These are phyloP conservation scores for Skeletonema marinoi DNA, from an alignment of 108 stramenopile genomes.

Conservation along the genomic window DNA sequence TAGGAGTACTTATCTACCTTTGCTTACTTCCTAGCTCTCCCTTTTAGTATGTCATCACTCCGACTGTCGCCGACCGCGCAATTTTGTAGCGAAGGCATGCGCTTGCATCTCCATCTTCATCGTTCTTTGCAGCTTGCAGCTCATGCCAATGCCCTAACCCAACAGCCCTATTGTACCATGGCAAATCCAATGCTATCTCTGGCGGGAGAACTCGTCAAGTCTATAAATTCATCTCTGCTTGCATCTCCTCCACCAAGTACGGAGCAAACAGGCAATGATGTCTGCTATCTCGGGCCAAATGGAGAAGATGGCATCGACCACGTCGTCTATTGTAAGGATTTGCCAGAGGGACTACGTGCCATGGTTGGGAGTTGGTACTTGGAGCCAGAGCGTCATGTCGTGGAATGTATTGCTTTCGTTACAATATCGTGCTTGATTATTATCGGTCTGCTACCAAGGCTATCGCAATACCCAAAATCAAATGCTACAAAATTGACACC, in stretches of 20 bases:
- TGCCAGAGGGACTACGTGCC: conserved; percentile 41
- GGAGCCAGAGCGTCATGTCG: conserved; percentile 41
- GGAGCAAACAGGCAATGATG: conserved; percentile 35
- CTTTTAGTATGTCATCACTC: no score
- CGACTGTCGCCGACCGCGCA: no score
- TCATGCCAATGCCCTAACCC: neutral
- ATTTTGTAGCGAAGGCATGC: no score
- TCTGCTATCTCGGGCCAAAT: conserved; percentile 50
- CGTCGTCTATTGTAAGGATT: conserved; percentile 46
- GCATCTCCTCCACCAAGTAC: conserved; percentile 35
- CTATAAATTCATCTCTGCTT: conserved; percentile 38
- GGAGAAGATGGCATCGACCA: conserved; percentile 22
- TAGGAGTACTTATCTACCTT: no score
- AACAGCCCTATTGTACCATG: neutral
- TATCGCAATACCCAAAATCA: conserved; percentile 34
- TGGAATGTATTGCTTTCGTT: conserved; percentile 37
- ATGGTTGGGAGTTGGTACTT: conserved; percentile 53
- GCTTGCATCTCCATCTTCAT: no score
- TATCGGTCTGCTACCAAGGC: conserved; percentile 15
- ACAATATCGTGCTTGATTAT: conserved; percentile 25
- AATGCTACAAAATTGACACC: conserved; percentile 22
- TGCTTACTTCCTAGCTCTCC: no score
- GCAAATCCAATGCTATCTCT: conserved; percentile 6
- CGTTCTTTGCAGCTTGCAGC: no score
- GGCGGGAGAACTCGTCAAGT: conserved; percentile 31